Base-by-base conservation (phyloP, 1,284 basidiomycete species). In the Ceratobasidium sp. region DNA sequence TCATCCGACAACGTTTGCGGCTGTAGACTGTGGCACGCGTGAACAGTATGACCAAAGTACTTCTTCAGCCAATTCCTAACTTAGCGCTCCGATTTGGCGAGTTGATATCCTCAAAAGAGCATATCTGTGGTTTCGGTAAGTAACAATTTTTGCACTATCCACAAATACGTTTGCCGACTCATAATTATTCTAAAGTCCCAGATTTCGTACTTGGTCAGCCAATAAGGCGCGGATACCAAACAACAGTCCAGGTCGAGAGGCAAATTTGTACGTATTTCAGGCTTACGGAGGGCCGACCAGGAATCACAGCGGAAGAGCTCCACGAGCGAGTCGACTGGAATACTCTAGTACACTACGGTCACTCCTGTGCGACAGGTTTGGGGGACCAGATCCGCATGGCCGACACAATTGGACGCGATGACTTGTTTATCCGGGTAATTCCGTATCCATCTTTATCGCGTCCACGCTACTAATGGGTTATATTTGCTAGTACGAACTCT, bases 401-500 rank as follows among this genome's bases (percentile, higher is more conserved):
- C 37, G 43, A 56, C 43, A 19, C 19, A 15, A 19, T 29, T 61
- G 69, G 43, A 29, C 69, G 43, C 1, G 69, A 71, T 51, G 61
- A 71, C 43, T 71, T 57, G 40, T 71, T 44, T 61, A 25, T 71
- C 5, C 34, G 56, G 22, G 57, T 61, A 32, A 46, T 49, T 56
- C 5, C 25, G 9, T 70, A 5, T 29, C 32, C 25, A 25, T 29
- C 37, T 11, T n/a, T 15, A 7, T 2, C 34, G 11, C 49, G 54
- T 52, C 11, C 4, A 3, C 40, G 29, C 37, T 8, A 57, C 19
- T 52, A 44, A 32, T 37, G 17, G 19, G 34, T 46, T 51, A 4
- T 7, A n/a, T 32, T 29, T 51, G 29, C 62, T 46, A 70, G 67
- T 70, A 70, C 67, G 67, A 70, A n/a, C 46, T 52, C n/a, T 25